These are phyloP conservation scores for Paecilomyces niveus DNA, from an alignment of 2,329 filamentous ascomycete species.

Conservation along the genomic window DNA sequence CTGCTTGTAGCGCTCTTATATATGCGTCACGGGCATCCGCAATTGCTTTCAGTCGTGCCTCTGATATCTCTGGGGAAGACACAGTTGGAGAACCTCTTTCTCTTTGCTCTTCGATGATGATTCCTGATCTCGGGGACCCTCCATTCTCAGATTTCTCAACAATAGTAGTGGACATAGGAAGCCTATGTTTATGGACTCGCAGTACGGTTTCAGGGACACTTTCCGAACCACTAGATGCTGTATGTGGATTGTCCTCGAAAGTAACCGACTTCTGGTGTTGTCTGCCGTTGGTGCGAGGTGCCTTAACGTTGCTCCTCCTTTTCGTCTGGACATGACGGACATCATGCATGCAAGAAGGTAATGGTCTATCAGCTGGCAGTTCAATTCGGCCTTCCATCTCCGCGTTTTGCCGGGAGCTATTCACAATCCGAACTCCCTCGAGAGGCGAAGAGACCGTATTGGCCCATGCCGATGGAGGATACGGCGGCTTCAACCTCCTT, in stretches of 20 bases:
- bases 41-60: not conserved
- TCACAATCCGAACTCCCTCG: not conserved
- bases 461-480: not conserved
- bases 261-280: constrained; percentile 7
- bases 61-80: not conserved
- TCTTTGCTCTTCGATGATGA: constrained; percentile 4
- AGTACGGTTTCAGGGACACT: constrained; percentile 7
- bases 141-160: not conserved
- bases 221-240: not conserved
- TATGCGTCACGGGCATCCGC: not conserved
- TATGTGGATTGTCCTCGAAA: constrained; percentile 6
- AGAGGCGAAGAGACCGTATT: not conserved
- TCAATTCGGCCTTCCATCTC: not conserved
- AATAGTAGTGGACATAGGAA: not conserved
- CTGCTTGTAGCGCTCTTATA: constrained; percentile 1
- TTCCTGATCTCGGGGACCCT: not conserved
- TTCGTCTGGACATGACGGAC: not conserved
- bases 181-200: not conserved
- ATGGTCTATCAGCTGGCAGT: not conserved
- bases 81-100: constrained; percentile 1
- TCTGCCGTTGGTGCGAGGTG: not conserved
- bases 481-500: not conserved
- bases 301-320: not conserved
- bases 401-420: not conserved
- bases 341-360: not conserved